Percentiles rank a stretch among this genome's conserved stretches.
These are phyloP conservation scores for Puccinia coronata DNA, from an alignment of 1,284 basidiomycete species.

Conservation along the genomic window DNA sequence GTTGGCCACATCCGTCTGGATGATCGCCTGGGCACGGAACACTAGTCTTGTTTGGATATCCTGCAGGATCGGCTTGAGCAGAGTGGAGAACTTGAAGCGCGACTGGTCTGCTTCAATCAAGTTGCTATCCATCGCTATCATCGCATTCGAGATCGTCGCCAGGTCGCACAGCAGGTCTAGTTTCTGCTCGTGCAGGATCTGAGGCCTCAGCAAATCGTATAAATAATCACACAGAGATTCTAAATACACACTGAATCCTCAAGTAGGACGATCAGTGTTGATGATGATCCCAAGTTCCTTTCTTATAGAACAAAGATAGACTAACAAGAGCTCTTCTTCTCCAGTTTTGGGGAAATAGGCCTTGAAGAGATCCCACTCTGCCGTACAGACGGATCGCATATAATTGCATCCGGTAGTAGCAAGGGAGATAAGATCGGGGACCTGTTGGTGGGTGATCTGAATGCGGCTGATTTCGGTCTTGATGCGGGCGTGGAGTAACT, in stretches of 20 bases:
- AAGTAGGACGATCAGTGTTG: background rate
- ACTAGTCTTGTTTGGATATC: conserved; percentile 90
- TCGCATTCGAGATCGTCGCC: conserved; percentile 85
- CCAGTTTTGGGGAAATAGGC: conserved; percentile 77
- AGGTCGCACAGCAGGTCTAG: conserved; percentile 84
- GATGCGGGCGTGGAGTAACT: conserved; percentile 70
- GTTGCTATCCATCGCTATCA: conserved; percentile 82
- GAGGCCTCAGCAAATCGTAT: conserved; percentile 86
- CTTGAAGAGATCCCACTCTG: conserved; percentile 80
- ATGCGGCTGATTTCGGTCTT: conserved; percentile 77
- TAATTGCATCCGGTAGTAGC: conserved; percentile 84
- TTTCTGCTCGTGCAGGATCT: conserved; percentile 84
- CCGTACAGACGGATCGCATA: conserved; percentile 80
- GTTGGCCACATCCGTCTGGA: conserved; percentile 80
- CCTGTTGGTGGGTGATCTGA: conserved; percentile 64
- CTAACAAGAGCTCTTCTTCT: conserved; percentile 79
- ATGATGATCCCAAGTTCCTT: background rate
- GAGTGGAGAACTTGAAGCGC: conserved; percentile 61
- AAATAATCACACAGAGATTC: conserved; percentile 87
- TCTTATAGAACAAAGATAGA: conserved; percentile 28
- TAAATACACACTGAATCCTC: conserved; percentile 69
- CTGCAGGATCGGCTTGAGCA: conserved; percentile 83
- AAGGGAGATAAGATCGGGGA: conserved; percentile 79
- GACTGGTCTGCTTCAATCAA: conserved; percentile 59
- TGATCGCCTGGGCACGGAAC: conserved; percentile 86